phyloP scores from a whole-genome alignment of 2,329 filamentous ascomycete species.

The Lizonia empirigonia region DNA sequence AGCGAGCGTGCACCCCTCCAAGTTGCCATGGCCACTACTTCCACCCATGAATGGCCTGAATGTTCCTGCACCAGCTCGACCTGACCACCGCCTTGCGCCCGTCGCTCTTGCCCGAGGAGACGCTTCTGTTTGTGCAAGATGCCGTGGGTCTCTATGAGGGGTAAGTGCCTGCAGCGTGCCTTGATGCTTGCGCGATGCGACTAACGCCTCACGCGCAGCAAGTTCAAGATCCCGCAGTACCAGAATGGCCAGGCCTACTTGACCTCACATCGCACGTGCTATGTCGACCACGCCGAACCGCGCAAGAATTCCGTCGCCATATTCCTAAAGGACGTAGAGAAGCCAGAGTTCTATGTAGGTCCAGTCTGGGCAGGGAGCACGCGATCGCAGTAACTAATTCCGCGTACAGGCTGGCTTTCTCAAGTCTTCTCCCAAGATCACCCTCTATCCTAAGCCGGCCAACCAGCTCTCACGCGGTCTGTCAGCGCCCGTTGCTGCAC shows the following conservation, averaged over 20 bases:
- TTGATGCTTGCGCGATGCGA: conserved; percentile 12
- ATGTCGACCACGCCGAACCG: conserved; percentile 87
- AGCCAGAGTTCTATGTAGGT: conserved; percentile 70
- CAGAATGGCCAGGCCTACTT: conserved; percentile 97
- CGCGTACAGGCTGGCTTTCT: conserved; percentile 76
- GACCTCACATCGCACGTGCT: conserved; percentile 94
- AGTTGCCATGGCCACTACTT: conserved; percentile 21
- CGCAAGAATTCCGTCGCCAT: conserved; percentile 83
- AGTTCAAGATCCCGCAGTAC: conserved; percentile 91
- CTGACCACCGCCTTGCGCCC: conserved; percentile 95
- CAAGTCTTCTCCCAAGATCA: conserved; percentile 94
- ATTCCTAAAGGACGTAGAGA: conserved; percentile 88
- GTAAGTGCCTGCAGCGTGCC: conserved; percentile 59
- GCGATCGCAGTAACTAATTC: conserved; percentile 25
- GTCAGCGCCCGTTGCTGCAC: conserved; percentile 50
- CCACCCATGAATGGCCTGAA: conserved; percentile 62
- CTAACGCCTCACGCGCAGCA: conserved; percentile 59
- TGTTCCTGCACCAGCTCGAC: conserved; percentile 96
- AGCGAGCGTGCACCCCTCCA: conserved; percentile 8
- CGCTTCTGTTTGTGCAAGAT: conserved; percentile 94
- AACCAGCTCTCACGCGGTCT: conserved; percentile 67
- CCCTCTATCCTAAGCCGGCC: conserved; percentile 78
- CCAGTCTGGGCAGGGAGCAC: conserved; percentile 5
- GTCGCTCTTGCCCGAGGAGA: conserved; percentile 89
- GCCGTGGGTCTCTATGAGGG: conserved; percentile 97